phyloP scores from a whole-genome alignment of 1,139 yeast species.

The Meyerozyma smithsonii region DNA sequence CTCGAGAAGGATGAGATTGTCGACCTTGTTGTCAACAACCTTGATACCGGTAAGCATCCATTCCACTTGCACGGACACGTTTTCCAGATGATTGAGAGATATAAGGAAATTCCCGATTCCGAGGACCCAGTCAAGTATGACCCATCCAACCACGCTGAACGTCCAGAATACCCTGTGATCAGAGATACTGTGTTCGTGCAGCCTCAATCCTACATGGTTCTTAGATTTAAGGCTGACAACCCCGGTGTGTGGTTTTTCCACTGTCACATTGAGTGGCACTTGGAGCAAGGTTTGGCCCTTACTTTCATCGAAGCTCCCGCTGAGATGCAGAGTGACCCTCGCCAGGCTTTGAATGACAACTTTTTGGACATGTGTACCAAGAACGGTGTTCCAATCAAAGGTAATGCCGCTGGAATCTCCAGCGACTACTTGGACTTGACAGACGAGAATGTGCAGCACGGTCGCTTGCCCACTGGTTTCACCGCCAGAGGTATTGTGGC shows the following conservation, averaged over 20 bases:
- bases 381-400: slow-evolving; percentile 25
- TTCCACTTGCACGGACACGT: slow-evolving; percentile 83
- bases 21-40: slow-evolving; percentile 65
- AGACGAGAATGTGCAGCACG: slow-evolving; percentile 67
- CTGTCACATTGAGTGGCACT: slow-evolving; percentile 64
- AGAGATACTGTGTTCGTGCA: slow-evolving; percentile 67
- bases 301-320: slow-evolving; percentile 50
- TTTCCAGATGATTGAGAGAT: slow-evolving; percentile 54
- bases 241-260: slow-evolving; percentile 67
- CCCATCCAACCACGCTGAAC: slow-evolving; percentile 25
- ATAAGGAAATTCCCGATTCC: slow-evolving; percentile 29
- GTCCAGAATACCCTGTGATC: slow-evolving; percentile 52
- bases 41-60: slow-evolving; percentile 80
- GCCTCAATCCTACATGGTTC: slow-evolving; percentile 63
- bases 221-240: slow-evolving; percentile 54
- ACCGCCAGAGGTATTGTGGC: slow-evolving; percentile 90
- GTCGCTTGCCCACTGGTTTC: slow-evolving; percentile 75
- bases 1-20: slow-evolving; percentile 64
- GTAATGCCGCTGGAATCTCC: slow-evolving; percentile 84
- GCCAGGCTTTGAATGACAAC: slow-evolving; percentile 43
- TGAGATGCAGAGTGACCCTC: slow-evolving; percentile 43
- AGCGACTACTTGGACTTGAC: slow-evolving; percentile 58
- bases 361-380: slow-evolving; percentile 15
- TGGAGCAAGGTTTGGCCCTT: slow-evolving; percentile 56
- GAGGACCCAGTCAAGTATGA: slow-evolving; percentile 37